Percentiles rank a stretch among this genome's conserved stretches.
Conservation (phyloP, 2,329 filamentous ascomycete species). For the Aspergillus sp. region DNA sequence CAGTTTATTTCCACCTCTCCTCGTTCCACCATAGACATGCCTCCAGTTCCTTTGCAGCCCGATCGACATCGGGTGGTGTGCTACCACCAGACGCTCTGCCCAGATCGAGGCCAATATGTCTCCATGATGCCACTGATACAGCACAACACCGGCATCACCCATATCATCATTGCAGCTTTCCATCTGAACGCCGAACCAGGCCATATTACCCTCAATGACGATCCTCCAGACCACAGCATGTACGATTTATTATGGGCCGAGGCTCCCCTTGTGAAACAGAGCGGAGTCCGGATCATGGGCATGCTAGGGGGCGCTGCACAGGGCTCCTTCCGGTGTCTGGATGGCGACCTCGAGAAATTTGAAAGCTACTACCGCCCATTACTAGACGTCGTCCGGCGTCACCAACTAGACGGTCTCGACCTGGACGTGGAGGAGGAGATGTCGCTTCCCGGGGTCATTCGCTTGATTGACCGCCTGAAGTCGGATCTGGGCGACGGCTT, state of each 20-base stretch:
- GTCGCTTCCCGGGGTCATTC: constrained; percentile 63
- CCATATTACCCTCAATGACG: constrained; percentile 76
- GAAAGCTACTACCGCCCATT: constrained; percentile 72
- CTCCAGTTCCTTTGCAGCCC: constrained; percentile 30
- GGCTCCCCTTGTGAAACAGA: constrained; percentile 65
- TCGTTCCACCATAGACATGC: constrained; percentile 26
- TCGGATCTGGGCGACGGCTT: constrained; percentile 53
- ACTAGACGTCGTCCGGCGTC: constrained; percentile 59
- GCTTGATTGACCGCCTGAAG: constrained; percentile 65
- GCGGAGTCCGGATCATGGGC: constrained; percentile 74
- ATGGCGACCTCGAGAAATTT: constrained; percentile 60
- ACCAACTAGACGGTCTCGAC: constrained; percentile 67
- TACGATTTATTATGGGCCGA: constrained; percentile 78
- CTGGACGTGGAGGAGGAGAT: constrained; percentile 78
- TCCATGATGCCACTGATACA: constrained; percentile 61
- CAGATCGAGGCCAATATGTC: constrained; percentile 52
- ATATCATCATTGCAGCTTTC: constrained; percentile 82
- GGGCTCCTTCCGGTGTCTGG: constrained; percentile 65
- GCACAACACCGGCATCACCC: constrained; percentile 64
- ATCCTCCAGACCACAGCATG: constrained; percentile 63
- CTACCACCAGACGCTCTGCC: constrained; percentile 66
- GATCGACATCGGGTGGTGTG: constrained; percentile 38
- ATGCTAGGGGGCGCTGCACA: constrained; percentile 85
- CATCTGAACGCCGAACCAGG: constrained; percentile 71
- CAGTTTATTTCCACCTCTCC: neutral